Percentiles rank a stretch among this genome's conserved stretches.
phyloP scores from a whole-genome alignment of 192 early-diverging fungal genomes.

The Dimargaris xerosporica region DNA sequence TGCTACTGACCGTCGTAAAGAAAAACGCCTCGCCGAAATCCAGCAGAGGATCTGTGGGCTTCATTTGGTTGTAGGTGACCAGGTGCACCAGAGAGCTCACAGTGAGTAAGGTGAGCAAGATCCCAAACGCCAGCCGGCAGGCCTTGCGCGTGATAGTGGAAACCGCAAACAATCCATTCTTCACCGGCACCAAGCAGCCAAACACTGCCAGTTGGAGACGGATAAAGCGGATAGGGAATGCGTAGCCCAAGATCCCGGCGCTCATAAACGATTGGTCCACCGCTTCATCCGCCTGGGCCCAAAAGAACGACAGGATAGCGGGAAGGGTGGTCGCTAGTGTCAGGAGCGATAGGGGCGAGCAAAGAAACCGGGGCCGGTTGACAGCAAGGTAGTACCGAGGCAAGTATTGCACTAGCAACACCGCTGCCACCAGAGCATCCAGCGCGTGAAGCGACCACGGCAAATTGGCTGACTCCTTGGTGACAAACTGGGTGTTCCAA shows the following conservation, averaged over 20 bases:
- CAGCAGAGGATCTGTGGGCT: conserved; percentile 26
- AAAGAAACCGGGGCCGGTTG: conserved; percentile 28
- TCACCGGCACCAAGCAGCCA: conserved; percentile 42
- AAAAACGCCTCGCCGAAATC: conserved; percentile 41
- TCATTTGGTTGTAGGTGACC: conserved; percentile 41
- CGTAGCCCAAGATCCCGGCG: conserved; percentile 30
- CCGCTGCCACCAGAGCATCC: conserved; percentile 28
- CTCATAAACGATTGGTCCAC: conserved; percentile 39
- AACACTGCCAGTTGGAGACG: conserved; percentile 44
- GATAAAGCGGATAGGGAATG: conserved; percentile 52
- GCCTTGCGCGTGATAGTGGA: conserved; percentile 45
- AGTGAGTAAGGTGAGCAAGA: conserved; percentile 51
- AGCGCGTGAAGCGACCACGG: conserved; percentile 25
- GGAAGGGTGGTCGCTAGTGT: conserved; percentile 40
- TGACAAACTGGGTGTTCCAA: conserved; percentile 33
- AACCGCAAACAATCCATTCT: conserved; percentile 38
- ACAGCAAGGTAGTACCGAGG: conserved; percentile 44
- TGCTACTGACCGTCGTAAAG: conserved; percentile 39
- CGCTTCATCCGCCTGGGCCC: conserved; percentile 21
- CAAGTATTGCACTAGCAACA: conserved; percentile 39
- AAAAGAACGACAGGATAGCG: conserved; percentile 28
- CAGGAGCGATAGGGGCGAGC: conserved; percentile 33
- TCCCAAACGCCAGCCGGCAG: conserved; percentile 35
- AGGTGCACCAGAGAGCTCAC: conserved; percentile 56
- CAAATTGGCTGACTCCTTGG: conserved; percentile 20